Percentiles rank a stretch among this genome's conserved stretches.
phyloP scores from a whole-genome alignment of 164 flowering plant genomes.

The Umbilicus rupestris region DNA sequence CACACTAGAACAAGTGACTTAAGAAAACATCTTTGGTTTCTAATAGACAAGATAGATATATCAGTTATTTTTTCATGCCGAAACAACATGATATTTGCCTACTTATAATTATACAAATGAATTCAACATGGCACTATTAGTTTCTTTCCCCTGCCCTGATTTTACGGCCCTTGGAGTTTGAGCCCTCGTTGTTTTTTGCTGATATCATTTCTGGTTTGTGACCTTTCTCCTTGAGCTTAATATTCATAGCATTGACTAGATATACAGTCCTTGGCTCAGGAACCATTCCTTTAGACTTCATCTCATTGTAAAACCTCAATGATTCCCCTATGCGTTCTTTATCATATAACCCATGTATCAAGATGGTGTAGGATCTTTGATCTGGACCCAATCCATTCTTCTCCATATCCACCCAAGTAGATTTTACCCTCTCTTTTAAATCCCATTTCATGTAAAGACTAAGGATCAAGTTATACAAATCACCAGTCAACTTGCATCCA shows the following conservation, averaged over 20 bases:
- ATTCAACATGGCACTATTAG: neutral
- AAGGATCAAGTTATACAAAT: slow-evolving; percentile 57
- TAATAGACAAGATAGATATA: too few relatives aligned
- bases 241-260: slow-evolving; percentile 44
- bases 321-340: slow-evolving; percentile 48
- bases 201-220: neutral
- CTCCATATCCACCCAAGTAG: slow-evolving; percentile 76
- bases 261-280: slow-evolving; percentile 68
- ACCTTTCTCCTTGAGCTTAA: slow-evolving; percentile 24
- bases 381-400: slow-evolving; percentile 69
- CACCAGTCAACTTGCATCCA: slow-evolving; percentile 41
- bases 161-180: neutral
- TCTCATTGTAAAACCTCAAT: slow-evolving; percentile 41
- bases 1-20: too few relatives aligned
- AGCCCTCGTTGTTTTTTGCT: neutral
- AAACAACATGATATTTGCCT: too few relatives aligned
- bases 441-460: slow-evolving; percentile 55
- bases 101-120: too few relatives aligned
- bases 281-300: slow-evolving; percentile 65
- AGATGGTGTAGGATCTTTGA: slow-evolving; percentile 65
- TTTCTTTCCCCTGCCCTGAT: neutral
- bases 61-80: too few relatives aligned
- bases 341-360: slow-evolving; percentile 59
- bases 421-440: slow-evolving; percentile 26
- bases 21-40: too few relatives aligned